These are phyloP conservation scores for Lepidium sativum DNA, from an alignment of 345 rosid species.

Conservation along the genomic window DNA sequence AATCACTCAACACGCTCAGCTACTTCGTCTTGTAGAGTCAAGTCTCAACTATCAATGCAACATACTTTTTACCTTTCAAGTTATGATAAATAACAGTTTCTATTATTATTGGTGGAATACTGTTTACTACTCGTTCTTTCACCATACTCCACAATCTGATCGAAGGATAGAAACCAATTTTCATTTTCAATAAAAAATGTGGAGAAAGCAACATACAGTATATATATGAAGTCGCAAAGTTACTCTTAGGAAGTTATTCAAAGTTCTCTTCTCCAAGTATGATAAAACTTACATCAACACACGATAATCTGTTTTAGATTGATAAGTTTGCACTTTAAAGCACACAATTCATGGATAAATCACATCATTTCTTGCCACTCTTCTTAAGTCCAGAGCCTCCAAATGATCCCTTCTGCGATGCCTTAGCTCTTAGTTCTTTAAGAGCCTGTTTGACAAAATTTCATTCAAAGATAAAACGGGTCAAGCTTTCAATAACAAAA, in stretches of 20 bases:
- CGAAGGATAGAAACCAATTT: neutral
- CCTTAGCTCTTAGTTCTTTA: constrained; percentile 82
- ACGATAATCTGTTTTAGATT: constrained; percentile 2
- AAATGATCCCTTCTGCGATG: constrained; percentile 60
- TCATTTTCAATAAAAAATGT: neutral
- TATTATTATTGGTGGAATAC: neutral
- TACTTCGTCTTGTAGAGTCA: neutral
- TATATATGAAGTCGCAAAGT: constrained; percentile 2
- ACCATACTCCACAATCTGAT: neutral
- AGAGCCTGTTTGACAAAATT: constrained; percentile 44
- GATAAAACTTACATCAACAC: constrained; percentile 23
- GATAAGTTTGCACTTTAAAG: constrained; percentile 5
- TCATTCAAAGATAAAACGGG: neutral
- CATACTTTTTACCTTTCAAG: neutral
- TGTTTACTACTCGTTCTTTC: neutral
- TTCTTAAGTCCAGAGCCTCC: constrained; percentile 94
- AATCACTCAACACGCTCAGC: neutral
- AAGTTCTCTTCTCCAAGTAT: neutral
- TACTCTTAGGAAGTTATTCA: neutral
- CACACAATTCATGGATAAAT: neutral
- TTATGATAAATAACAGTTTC: neutral
- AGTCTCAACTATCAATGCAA: neutral
- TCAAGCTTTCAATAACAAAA: neutral
- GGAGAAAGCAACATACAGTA: neutral
- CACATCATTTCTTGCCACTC: constrained; percentile 69